Evolutionary conservation across 169 alveolate genomes (phyloP), one percentile per base, ranked within the genome.

Genomic region (Fabrea salina): DNA sequence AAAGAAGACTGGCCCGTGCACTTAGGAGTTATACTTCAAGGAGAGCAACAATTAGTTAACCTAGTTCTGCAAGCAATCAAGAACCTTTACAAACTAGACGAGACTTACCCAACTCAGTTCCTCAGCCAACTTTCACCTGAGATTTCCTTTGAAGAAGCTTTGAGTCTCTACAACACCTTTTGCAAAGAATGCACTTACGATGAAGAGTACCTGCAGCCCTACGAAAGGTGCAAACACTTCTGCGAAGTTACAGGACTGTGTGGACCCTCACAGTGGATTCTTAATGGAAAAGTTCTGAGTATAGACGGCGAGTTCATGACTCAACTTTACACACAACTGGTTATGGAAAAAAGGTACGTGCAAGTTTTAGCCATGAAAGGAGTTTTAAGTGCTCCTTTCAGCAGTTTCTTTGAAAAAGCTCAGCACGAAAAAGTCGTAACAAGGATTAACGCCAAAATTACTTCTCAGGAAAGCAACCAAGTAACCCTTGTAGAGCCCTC

Each of bases 391-490:
- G 50, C 35, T 5, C 79, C 79, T 0, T 41, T 70, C 0, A 41
- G 49, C 19, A 16, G 67, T 13, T 70, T 70, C 49, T 70, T 70
- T 70, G 79, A 70, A 47, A 70, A 70, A 27, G 67, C 30, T 4
- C 25, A 41, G 39, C 49, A 44, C 37, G 49, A 25, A 37, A 47
- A 70, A 2, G 30, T 50, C 4, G 37, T 37, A 6, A 50, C 30
- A 41, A 41, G 79, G 25, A 44, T 70, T 1, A 70, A 70, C 22
- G n/a, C 19, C 30, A 41, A 41, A 25, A 70, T 70, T 47, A 50
- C 47, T 33, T 41, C 49, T 37, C 19, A 22, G 16, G 7, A 33
- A 4, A 32, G 57, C 4, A 40, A 25, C 1, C 37, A 64, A 19
- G 41, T 64, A 13, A 41, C 35, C 27, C 27, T 51, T 22, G 27